A percentile compares a stretch with the other conserved stretches of the same genome.
phyloP scores from a whole-genome alignment of 768 basidiomycete genomes.

The Amanita phalloides region DNA sequence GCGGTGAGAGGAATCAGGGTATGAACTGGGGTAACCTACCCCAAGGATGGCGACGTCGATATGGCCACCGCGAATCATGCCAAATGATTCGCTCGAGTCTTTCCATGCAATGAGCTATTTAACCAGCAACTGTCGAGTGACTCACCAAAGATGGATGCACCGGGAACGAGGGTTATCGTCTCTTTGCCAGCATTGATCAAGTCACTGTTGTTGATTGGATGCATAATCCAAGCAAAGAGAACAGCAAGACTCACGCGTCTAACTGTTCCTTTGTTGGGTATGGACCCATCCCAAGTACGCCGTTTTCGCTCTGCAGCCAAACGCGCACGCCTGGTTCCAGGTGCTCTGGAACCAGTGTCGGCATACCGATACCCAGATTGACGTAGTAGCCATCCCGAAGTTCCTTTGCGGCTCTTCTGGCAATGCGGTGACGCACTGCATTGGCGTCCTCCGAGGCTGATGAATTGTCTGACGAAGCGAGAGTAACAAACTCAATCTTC shows the following conservation, averaged over 20 bases:
- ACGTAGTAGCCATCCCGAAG: constrained; percentile 83
- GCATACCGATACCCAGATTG: constrained; percentile 88
- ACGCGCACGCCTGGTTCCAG: constrained; percentile 63
- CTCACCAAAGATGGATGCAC: constrained; percentile 84
- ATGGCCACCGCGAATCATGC: constrained; percentile 97
- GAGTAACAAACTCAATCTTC: constrained; percentile 63
- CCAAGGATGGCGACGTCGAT: constrained; percentile 91
- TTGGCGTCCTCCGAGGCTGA: constrained; percentile 30
- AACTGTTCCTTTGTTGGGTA: constrained; percentile 74
- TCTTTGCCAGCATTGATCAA: constrained; percentile 94
- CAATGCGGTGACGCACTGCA: constrained; percentile 62
- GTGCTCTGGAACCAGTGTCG: constrained; percentile 78
- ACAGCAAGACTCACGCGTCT: constrained; percentile 49
- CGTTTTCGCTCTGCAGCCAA: constrained; percentile 91
- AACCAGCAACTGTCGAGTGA: not conserved
- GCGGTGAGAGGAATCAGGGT: constrained; percentile 1
- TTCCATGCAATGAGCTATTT: constrained; percentile 6
- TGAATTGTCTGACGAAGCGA: constrained; percentile 39
- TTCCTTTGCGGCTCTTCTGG: constrained; percentile 81
- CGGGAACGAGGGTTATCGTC: constrained; percentile 85
- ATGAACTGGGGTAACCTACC: constrained; percentile 30
- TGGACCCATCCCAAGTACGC: constrained; percentile 84
- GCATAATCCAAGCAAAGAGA: not conserved
- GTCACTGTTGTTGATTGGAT: constrained; percentile 38
- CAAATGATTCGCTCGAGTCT: constrained; percentile 92